Base-by-base conservation (phyloP, 1,139 yeast genomes). In the Magnusiomyces fungicola region DNA sequence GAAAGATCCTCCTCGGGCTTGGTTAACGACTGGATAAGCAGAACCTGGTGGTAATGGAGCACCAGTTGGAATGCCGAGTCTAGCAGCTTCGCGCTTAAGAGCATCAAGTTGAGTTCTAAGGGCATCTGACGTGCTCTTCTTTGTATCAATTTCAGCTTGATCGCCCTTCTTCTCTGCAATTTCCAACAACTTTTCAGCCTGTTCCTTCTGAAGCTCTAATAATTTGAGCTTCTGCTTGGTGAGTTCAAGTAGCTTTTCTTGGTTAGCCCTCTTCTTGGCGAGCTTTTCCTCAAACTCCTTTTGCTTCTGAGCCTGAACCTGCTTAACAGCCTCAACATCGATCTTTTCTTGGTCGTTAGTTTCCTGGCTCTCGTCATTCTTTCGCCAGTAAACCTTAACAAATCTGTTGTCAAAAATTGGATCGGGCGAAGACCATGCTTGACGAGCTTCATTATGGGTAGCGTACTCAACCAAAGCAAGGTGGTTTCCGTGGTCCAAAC, bases 321-420 rank as follows among this genome's bases (percentile, higher is more conserved):
- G 57, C 27, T 63, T 61, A 43, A 72, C 62, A 3, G 64, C 67
- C 45, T 71, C 75, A 21, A 69, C 45, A 52, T 73, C 72, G 18
- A 66, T 50, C 43, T 63, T 58, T 4, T 62, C 56, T 22, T 55
- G 53, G 51, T 46, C 21, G 41, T 44, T 43, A n/a, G 46, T 57
- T 49, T 32, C 18, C 49, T 55, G 32, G 24, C 47, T 21, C 43
- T 45, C 50, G 27, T 54, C 58, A 27, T 52, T 47, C 44, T 56
- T 58, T 41, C 71, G 65, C 73, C 75, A 74, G 59, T 61, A 73
- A 29, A 75, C 68, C 57, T 73, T 74, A 53, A 75, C 70, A 54
- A 74, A 74, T 46, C 79, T 67, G 60, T 75, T 74, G 50, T 67
- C 71, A 54, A 74, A 74, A n/a, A 75, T 69, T 3, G 78, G 73